Percentiles rank a stretch among this genome's conserved stretches.
These are phyloP conservation scores for Phaseolus coccineus DNA, from an alignment of 331 rosid species.

Conservation along the genomic window DNA sequence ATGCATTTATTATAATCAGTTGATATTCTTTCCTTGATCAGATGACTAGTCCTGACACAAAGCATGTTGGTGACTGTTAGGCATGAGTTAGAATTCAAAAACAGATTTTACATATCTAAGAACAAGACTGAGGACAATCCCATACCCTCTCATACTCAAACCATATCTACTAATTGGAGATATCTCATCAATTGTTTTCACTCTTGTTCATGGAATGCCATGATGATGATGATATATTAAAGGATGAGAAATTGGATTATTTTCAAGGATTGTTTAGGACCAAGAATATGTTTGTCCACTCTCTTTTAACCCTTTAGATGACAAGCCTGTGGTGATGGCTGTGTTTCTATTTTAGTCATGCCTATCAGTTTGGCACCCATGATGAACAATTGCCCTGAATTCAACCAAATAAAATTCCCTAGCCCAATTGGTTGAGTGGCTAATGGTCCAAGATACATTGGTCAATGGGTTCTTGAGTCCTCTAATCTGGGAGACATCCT, in stretches of 20 bases:
- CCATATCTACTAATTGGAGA: background rate
- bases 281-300: background rate
- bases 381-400: background rate
- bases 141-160: background rate
- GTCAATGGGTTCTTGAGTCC: constrained; percentile 1
- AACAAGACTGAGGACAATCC: no score
- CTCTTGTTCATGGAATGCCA: background rate
- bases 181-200: background rate
- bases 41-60: no score
- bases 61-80: no score
- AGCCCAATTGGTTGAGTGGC: constrained; percentile 2
- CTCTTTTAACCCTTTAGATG: background rate
- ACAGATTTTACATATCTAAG: no score
- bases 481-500: background rate
- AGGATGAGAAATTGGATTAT: background rate
- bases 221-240: background rate
- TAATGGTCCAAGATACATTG: background rate
- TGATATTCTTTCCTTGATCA: background rate
- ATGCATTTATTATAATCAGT: background rate
- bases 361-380: background rate
- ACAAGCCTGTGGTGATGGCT: background rate
- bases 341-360: background rate
- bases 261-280: background rate
- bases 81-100: no score
- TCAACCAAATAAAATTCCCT: background rate